Evolutionary conservation across 768 basidiomycete genomes (phyloP).

Genomic region (Termitomyces sp.): DNA sequence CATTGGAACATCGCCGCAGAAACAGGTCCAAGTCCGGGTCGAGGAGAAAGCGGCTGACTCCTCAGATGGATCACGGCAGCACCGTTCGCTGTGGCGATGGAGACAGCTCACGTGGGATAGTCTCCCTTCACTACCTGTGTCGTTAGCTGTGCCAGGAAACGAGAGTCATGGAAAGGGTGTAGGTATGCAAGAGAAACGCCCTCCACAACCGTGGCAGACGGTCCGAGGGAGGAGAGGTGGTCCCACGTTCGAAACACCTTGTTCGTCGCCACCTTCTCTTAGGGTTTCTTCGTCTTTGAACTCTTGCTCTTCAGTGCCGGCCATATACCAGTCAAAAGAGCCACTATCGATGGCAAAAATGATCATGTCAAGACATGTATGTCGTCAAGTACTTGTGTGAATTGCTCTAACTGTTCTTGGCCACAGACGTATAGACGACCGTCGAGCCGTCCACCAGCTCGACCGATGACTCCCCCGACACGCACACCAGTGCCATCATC

Average conservation of each 20-base stretch:
- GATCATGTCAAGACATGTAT: constrained; percentile 48
- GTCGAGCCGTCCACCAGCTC: constrained; percentile 17
- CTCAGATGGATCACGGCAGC: constrained; percentile 7
- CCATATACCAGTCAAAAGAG: constrained; percentile 34
- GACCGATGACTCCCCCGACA: constrained; percentile 6
- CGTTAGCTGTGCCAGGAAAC: constrained; percentile 13
- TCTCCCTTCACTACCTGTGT: constrained; percentile 22
- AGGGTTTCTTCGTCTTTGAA: not conserved
- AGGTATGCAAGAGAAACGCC: constrained; percentile 17
- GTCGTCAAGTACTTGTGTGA: constrained; percentile 7
- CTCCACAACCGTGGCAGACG: constrained; percentile 13
- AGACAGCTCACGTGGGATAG: constrained; percentile 19
- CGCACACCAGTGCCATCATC: constrained; percentile 3
- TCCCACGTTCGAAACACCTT: constrained; percentile 22
- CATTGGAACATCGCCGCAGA: constrained; percentile 6
- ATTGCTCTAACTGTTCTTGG: not conserved
- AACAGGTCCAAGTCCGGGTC: constrained; percentile 8
- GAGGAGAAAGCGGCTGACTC: constrained; percentile 12
- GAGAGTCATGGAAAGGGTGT: constrained; percentile 15
- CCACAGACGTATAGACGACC: constrained; percentile 18
- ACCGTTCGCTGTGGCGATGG: constrained; percentile 18
- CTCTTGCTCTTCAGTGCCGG: constrained; percentile 25
- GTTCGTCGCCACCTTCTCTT: constrained; percentile 10
- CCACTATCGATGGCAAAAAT: constrained; percentile 47
- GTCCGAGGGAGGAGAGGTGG: constrained; percentile 15